A percentile compares a stretch with the other conserved stretches of the same genome.
phyloP scores from a whole-genome alignment of 2,329 filamentous ascomycete genomes.

The Trichoderma sp. region DNA sequence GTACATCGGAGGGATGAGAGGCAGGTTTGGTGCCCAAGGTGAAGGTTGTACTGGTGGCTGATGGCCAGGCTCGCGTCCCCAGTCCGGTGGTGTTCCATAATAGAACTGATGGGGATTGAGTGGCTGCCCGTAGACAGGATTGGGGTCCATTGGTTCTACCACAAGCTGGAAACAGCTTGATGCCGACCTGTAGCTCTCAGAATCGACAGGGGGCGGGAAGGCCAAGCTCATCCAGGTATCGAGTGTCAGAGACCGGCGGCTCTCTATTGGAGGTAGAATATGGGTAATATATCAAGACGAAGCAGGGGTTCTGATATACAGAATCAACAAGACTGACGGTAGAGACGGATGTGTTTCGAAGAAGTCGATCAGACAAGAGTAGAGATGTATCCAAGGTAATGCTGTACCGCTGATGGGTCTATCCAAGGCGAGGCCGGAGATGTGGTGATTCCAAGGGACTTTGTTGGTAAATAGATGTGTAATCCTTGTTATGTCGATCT shows the following conservation, averaged over 20 bases:
- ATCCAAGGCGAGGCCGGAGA: neutral
- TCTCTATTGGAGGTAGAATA: neutral
- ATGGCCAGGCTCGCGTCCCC: neutral
- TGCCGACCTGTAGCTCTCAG: neutral
- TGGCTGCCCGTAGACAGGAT: constrained; percentile 31
- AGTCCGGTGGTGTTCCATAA: constrained; percentile 15
- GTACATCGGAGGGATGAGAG: constrained; percentile 24
- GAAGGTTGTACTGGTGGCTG: neutral
- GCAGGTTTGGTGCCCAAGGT: neutral
- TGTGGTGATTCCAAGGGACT: neutral
- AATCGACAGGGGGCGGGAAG: neutral
- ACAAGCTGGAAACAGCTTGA: neutral
- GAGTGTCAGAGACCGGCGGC: too few relatives aligned
- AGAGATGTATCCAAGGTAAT: neutral
- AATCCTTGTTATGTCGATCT: neutral
- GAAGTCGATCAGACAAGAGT: neutral
- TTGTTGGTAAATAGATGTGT: neutral
- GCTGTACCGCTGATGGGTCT: neutral
- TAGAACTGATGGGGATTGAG: constrained; percentile 5
- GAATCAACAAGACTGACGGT: neutral
- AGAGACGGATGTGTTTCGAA: neutral
- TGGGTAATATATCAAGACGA: neutral
- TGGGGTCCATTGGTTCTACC: constrained; percentile 29
- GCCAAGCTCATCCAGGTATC: neutral
- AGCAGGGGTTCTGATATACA: neutral